These are phyloP conservation scores for Trichoderma sp. DNA, from an alignment of 2,329 filamentous ascomycete species.

Conservation along the genomic window DNA sequence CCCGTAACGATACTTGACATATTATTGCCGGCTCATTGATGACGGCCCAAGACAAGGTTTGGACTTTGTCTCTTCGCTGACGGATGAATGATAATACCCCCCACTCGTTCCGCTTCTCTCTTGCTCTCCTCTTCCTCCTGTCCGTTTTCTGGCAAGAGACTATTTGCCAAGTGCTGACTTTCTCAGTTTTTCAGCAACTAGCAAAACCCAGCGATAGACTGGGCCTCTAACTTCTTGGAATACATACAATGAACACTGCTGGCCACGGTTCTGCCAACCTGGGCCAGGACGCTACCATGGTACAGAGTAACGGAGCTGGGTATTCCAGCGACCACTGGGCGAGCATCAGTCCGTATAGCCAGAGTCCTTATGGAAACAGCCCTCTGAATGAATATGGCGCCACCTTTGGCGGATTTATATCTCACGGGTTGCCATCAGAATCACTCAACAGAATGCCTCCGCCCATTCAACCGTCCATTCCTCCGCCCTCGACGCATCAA, in stretches of 20 bases:
- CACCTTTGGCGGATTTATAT: constrained; percentile 54
- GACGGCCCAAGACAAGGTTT: constrained; percentile 15
- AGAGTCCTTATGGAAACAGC: constrained; percentile 50
- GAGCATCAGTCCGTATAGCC: constrained; percentile 60
- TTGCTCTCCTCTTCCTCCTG: background rate
- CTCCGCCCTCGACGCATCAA: constrained; percentile 26
- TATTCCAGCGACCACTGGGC: constrained; percentile 51
- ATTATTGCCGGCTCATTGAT: background rate
- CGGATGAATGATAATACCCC: constrained; percentile 11
- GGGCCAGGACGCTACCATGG: constrained; percentile 33
- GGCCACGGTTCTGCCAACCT: constrained; percentile 33
- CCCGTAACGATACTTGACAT: background rate
- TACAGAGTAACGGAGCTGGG: constrained; percentile 32
- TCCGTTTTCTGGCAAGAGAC: background rate
- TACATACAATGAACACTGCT: constrained; percentile 35
- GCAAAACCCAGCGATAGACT: constrained; percentile 15
- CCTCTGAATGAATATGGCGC: constrained; percentile 65
- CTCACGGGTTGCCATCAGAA: constrained; percentile 51
- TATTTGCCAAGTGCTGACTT: constrained; percentile 17
- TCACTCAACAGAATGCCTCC: constrained; percentile 53
- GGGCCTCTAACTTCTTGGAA: constrained; percentile 16
- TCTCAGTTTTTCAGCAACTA: constrained; percentile 12
- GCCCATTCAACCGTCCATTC: constrained; percentile 47
- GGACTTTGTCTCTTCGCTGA: constrained; percentile 13
- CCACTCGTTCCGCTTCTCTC: constrained; percentile 9